Evolutionary conservation across 2,329 filamentous ascomycete species (phyloP).

Genomic region (Fusarium torreyae): DNA sequence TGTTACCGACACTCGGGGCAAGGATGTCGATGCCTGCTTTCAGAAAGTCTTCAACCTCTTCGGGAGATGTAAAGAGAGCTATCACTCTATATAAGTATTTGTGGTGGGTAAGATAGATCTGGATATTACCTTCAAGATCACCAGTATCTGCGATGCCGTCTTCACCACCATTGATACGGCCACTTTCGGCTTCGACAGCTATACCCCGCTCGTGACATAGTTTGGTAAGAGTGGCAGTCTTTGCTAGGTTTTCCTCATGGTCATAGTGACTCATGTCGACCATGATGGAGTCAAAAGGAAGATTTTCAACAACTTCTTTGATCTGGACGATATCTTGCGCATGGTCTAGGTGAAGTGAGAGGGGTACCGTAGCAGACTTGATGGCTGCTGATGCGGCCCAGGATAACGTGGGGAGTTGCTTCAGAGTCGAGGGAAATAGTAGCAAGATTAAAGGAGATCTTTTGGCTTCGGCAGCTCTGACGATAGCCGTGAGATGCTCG

Average conservation of each 20-base stretch:
- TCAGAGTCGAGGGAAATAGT: slow-evolving; percentile 24
- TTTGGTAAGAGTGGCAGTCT: slow-evolving; percentile 2
- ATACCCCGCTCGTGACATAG: slow-evolving; percentile 14
- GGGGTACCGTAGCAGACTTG: slow-evolving; percentile 57
- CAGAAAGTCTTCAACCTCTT: slow-evolving; percentile 79
- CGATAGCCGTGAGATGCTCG: slow-evolving; percentile 34
- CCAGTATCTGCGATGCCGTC: slow-evolving; percentile 77
- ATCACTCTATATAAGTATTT: neutral
- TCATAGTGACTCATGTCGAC: slow-evolving; percentile 27
- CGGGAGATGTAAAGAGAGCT: slow-evolving; percentile 71
- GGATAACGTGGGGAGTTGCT: slow-evolving; percentile 17
- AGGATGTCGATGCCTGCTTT: slow-evolving; percentile 80
- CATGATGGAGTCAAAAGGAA: slow-evolving; percentile 33
- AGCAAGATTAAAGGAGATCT: slow-evolving; percentile 25
- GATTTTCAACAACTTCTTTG: neutral
- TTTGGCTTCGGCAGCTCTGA: slow-evolving; percentile 30
- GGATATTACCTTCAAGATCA: slow-evolving; percentile 58
- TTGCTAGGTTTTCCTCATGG: slow-evolving; percentile 9
- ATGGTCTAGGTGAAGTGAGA: slow-evolving; percentile 54
- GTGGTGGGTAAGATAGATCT: neutral
- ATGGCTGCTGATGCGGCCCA: slow-evolving; percentile 59
- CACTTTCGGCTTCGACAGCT: slow-evolving; percentile 37
- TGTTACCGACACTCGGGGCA: slow-evolving; percentile 82
- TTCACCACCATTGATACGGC: slow-evolving; percentile 65
- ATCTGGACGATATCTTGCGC: slow-evolving; percentile 22